Evolutionary conservation across 352 stramenopile genomes (phyloP).

Genomic region (Globisporangium mamillatum): DNA sequence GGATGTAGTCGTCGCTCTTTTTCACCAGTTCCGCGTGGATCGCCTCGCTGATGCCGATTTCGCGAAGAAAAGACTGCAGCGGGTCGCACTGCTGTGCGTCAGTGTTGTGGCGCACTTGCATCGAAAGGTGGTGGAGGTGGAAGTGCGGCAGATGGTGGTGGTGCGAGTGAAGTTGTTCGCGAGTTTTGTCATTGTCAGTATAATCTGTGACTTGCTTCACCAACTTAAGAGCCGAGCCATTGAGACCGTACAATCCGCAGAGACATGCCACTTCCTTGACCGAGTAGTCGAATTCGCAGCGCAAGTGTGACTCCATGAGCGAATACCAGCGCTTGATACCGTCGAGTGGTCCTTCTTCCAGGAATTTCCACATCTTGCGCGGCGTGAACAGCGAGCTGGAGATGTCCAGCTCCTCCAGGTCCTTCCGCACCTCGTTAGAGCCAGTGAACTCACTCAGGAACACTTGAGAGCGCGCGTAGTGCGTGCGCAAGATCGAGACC

Average conservation of each 20-base stretch:
- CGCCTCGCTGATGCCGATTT: conserved; percentile 46
- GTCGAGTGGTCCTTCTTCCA: conserved; percentile 61
- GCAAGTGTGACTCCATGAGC: conserved; percentile 79
- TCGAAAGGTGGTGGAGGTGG: conserved; percentile 7
- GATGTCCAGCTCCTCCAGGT: conserved; percentile 51
- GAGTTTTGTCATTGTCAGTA: background rate
- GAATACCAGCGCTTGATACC: conserved; percentile 74
- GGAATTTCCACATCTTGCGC: conserved; percentile 70
- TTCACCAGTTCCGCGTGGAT: conserved; percentile 43
- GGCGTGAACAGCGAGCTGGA: conserved; percentile 77
- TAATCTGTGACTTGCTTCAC: conserved; percentile 20
- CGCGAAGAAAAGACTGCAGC: conserved; percentile 36
- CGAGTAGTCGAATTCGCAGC: conserved; percentile 79
- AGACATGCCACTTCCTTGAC: conserved; percentile 67
- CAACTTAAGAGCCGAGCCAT: conserved; percentile 43
- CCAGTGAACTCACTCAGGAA: conserved; percentile 45
- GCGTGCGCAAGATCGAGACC: conserved; percentile 72
- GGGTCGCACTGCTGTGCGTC: conserved; percentile 14
- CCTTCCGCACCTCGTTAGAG: conserved; percentile 17
- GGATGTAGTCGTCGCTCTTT: conserved; percentile 71
- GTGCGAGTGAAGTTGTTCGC: background rate
- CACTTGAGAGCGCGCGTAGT: conserved; percentile 61
- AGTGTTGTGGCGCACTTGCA: background rate
- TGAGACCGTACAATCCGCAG: conserved; percentile 71
- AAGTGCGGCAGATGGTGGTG: conserved; percentile 5